Percentiles rank a stretch among this genome's conserved stretches.
phyloP scores from a whole-genome alignment of 208 protist genomes.

The Trichomonas gallinae region DNA sequence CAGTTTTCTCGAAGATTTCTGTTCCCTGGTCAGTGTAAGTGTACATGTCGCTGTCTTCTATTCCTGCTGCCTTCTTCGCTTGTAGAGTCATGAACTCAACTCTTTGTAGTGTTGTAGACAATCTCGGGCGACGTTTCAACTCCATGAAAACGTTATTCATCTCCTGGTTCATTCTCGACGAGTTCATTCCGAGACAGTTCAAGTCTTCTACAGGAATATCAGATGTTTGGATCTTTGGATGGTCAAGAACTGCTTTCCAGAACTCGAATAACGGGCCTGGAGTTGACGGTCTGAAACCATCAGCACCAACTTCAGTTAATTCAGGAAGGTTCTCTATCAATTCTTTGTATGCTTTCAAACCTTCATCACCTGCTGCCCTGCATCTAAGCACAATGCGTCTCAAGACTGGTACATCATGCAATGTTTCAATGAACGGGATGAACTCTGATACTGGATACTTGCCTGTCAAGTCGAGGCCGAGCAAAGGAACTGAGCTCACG shows the following conservation, averaged over 20 bases:
- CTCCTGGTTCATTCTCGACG: not conserved
- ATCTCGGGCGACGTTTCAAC: not conserved
- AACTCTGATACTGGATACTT: not conserved
- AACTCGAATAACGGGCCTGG: not conserved
- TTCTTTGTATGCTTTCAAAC: not conserved
- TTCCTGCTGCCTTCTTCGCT: not conserved
- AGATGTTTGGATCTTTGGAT: not conserved
- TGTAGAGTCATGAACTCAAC: not conserved
- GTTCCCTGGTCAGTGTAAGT: not conserved
- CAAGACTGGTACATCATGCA: not conserved
- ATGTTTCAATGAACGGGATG: not conserved
- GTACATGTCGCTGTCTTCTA: not conserved
- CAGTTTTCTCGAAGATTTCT: not conserved
- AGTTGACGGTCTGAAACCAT: not conserved
- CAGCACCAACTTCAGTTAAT: not conserved
- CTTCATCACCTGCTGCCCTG: not conserved
- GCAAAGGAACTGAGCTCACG: not conserved
- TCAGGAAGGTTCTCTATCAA: not conserved
- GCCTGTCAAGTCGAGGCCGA: not conserved
- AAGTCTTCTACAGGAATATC: not conserved
- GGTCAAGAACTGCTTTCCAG: not conserved
- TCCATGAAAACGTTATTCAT: not conserved
- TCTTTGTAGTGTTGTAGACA: not conserved
- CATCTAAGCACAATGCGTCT: not conserved
- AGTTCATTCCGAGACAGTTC: not conserved